phyloP scores from a whole-genome alignment of 345 rosid species.

The Clarkia xantiana region DNA sequence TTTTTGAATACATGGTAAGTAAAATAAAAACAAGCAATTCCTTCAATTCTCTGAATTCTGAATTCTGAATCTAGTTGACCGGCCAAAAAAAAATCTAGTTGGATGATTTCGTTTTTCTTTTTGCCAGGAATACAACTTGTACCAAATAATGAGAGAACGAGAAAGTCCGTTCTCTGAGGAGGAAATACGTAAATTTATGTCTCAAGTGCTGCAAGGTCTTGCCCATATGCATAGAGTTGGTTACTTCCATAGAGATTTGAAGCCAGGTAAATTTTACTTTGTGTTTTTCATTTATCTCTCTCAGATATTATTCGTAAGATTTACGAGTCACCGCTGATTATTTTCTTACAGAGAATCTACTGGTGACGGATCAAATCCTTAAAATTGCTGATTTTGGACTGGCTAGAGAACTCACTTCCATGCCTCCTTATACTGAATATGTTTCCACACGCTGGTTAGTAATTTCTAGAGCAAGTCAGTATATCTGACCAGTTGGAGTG shows the following conservation, averaged over 20 bases:
- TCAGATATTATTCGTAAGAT: no score
- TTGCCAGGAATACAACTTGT: conserved; percentile 65
- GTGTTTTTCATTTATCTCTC: background rate
- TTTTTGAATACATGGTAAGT: conserved; percentile 89
- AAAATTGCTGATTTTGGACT: conserved; percentile 96
- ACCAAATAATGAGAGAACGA: conserved; percentile 67
- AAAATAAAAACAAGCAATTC: no score
- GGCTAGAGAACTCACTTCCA: conserved; percentile 83
- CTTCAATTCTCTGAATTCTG: no score
- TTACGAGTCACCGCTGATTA: no score
- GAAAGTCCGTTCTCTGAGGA: conserved; percentile 57
- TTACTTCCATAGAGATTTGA: conserved; percentile 81
- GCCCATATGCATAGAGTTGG: conserved; percentile 78
- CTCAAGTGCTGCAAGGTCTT: conserved; percentile 82
- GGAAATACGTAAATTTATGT: conserved; percentile 57
- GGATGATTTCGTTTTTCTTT: background rate
- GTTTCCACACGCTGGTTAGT: conserved; percentile 91
- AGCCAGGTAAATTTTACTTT: conserved; percentile 45
- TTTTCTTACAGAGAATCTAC: conserved; percentile 52
- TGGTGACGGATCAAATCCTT: conserved; percentile 62
- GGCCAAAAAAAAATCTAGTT: no score
- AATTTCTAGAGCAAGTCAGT: background rate
- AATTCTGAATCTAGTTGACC: no score
- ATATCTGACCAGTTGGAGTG: no score
- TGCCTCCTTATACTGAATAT: conserved; percentile 94